Percentiles rank a stretch among this genome's conserved stretches.
These are phyloP conservation scores for Corniculantispora saksenae DNA, from an alignment of 2,329 filamentous ascomycete species.

Conservation along the genomic window DNA sequence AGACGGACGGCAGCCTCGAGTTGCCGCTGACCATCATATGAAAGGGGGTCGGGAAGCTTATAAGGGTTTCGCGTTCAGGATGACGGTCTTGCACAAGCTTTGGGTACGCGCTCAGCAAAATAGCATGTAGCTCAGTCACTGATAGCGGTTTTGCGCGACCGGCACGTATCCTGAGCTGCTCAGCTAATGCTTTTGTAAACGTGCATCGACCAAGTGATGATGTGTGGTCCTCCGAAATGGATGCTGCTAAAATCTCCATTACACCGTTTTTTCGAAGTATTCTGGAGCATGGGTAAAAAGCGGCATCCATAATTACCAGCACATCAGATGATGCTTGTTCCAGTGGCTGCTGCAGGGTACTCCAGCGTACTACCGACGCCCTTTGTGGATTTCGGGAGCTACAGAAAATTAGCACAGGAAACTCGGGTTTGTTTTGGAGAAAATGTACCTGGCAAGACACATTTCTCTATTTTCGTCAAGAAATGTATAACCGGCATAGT, in stretches of 20 bases:
- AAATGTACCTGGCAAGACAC: slow-evolving; percentile 55
- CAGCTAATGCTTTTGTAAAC: slow-evolving; percentile 53
- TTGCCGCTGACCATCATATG: slow-evolving; percentile 58
- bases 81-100: slow-evolving; percentile 52
- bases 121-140: slow-evolving; percentile 55
- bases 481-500: slow-evolving; percentile 57
- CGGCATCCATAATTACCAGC: slow-evolving; percentile 59
- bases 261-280: slow-evolving; percentile 55
- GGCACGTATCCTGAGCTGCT: slow-evolving; percentile 51
- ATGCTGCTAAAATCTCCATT: slow-evolving; percentile 58
- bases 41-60: slow-evolving; percentile 55
- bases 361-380: slow-evolving; percentile 55
- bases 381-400: slow-evolving; percentile 51
- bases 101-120: slow-evolving; percentile 53
- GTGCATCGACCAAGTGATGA: slow-evolving; percentile 49
- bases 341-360: slow-evolving; percentile 55
- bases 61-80: slow-evolving; percentile 47
- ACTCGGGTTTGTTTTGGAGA: background rate
- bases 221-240: slow-evolving; percentile 54
- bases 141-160: slow-evolving; percentile 49
- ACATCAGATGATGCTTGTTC: slow-evolving; percentile 58
- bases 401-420: slow-evolving; percentile 19
- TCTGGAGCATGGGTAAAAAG: slow-evolving; percentile 56
- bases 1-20: slow-evolving; percentile 56
- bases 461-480: slow-evolving; percentile 58